These are phyloP conservation scores for Gamsiella multidivaricata DNA, from an alignment of 192 early-diverging fungal genomes.

Conservation along the genomic window DNA sequence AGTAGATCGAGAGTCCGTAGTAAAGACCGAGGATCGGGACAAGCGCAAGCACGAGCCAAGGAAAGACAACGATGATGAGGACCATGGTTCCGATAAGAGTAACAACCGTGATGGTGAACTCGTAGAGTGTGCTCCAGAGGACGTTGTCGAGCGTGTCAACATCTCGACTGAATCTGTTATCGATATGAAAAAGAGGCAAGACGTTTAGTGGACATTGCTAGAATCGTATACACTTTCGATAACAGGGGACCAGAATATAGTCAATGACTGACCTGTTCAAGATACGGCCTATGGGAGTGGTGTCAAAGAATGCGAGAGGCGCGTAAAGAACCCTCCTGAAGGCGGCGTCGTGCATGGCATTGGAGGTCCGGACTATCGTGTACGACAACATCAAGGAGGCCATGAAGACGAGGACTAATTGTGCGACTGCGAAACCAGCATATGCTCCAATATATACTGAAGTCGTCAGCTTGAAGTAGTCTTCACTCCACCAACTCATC, in stretches of 20 bases:
- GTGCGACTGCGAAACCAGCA: slow-evolving; percentile 22
- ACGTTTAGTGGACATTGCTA: slow-evolving; percentile 35
- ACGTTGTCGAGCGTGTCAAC: slow-evolving; percentile 73
- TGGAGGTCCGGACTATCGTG: slow-evolving; percentile 69
- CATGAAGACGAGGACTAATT: slow-evolving; percentile 31
- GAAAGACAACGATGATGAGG: slow-evolving; percentile 65
- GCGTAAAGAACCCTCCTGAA: slow-evolving; percentile 69
- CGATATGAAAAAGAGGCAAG: neutral
- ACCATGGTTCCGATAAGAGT: slow-evolving; percentile 57
- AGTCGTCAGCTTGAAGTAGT: slow-evolving; percentile 20
- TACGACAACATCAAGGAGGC: slow-evolving; percentile 36
- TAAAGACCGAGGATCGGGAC: slow-evolving; percentile 79
- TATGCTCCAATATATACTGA: slow-evolving; percentile 36
- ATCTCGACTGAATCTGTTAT: slow-evolving; percentile 80
- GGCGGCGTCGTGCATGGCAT: slow-evolving; percentile 68
- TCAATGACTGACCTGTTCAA: slow-evolving; percentile 82
- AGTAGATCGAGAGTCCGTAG: slow-evolving; percentile 76
- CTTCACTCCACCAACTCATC: slow-evolving; percentile 54
- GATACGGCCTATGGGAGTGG: slow-evolving; percentile 85
- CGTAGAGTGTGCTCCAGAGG: slow-evolving; percentile 55
- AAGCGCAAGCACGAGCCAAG: slow-evolving; percentile 74
- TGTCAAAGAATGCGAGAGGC: slow-evolving; percentile 89
- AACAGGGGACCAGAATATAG: too few species aligned
- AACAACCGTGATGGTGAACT: slow-evolving; percentile 45
- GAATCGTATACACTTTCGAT: slow-evolving; percentile 53